Percentiles rank a stretch among this genome's conserved stretches.
Conservation (phyloP, 495 filamentous ascomycete species). For the Penicillium atrosanguineum region DNA sequence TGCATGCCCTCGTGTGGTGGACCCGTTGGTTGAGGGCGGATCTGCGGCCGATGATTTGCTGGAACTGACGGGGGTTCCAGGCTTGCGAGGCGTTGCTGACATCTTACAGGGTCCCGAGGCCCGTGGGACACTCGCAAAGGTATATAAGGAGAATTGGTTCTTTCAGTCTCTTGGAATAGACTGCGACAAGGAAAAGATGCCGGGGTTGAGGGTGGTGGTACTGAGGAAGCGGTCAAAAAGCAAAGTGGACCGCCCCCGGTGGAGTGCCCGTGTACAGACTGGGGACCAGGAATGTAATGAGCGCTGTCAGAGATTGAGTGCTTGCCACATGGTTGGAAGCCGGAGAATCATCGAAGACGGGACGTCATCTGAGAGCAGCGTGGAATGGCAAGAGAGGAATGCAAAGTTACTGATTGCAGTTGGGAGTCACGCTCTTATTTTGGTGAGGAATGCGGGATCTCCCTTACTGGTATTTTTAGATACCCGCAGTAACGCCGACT, state of each 20-base stretch:
- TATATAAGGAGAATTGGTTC: constrained; percentile 19
- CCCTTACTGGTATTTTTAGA: constrained; percentile 27
- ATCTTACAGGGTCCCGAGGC: constrained; percentile 31
- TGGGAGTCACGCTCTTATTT: constrained; percentile 10
- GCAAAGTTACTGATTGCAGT: constrained; percentile 17
- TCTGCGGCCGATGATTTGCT: constrained; percentile 40
- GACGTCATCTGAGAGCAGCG: constrained; percentile 8
- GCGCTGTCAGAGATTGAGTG: constrained; percentile 27
- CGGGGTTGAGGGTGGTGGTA: constrained; percentile 12
- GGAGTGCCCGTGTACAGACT: constrained; percentile 9
- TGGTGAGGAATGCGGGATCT: constrained; percentile 27
- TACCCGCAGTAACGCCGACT: constrained; percentile 18
- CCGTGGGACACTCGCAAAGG: constrained; percentile 13
- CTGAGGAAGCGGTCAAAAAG: constrained; percentile 30
- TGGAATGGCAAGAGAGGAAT: constrained; percentile 23
- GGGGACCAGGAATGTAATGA: constrained; percentile 16
- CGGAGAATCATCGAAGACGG: constrained; percentile 23
- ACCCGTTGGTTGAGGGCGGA: constrained; percentile 33
- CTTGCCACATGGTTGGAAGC: constrained; percentile 27
- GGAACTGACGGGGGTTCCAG: constrained; percentile 40
- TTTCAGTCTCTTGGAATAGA: constrained; percentile 1
- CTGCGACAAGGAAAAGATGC: not conserved
- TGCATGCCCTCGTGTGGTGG: constrained; percentile 41
- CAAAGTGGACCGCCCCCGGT: constrained; percentile 22
- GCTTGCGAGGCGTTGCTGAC: constrained; percentile 47